A percentile compares a stretch with the other conserved stretches of the same genome.
Conservation (phyloP, 768 basidiomycete species). For the Grammothele lineata region DNA sequence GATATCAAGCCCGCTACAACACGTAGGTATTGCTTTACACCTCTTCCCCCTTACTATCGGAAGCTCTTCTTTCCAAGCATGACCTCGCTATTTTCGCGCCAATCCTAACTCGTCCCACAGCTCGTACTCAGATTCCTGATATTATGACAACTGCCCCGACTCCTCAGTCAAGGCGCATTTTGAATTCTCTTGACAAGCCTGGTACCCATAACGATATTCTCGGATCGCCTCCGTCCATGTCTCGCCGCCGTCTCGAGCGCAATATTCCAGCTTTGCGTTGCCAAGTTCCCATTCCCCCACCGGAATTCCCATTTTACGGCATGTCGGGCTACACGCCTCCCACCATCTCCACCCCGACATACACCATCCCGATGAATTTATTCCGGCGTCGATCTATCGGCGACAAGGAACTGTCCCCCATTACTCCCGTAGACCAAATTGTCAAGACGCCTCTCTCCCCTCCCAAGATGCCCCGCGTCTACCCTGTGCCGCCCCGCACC, state of each 20-base stretch:
- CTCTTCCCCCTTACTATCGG: too few species aligned
- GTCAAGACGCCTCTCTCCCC: slow-evolving; percentile 9
- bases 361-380: background rate
- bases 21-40: too few species aligned
- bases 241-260: slow-evolving; percentile 9
- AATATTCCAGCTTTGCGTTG: slow-evolving; percentile 11
- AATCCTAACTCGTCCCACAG: background rate
- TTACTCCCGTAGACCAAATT: slow-evolving; percentile 12
- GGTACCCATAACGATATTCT: too few species aligned
- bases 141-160: background rate
- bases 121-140: background rate
- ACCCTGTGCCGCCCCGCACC: slow-evolving; percentile 5
- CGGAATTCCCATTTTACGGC: background rate
- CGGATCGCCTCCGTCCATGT: slow-evolving; percentile 11
- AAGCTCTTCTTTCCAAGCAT: too few species aligned
- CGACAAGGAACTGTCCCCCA: background rate
- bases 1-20: background rate
- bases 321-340: background rate
- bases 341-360: background rate
- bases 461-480: slow-evolving; percentile 9
- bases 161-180: too few species aligned
- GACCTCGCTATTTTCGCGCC: too few species aligned
- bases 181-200: too few species aligned
- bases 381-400: background rate
- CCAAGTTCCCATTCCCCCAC: slow-evolving; percentile 3